phyloP scores from a whole-genome alignment of 306 rosid genomes.

The Cucurbita maxima region DNA sequence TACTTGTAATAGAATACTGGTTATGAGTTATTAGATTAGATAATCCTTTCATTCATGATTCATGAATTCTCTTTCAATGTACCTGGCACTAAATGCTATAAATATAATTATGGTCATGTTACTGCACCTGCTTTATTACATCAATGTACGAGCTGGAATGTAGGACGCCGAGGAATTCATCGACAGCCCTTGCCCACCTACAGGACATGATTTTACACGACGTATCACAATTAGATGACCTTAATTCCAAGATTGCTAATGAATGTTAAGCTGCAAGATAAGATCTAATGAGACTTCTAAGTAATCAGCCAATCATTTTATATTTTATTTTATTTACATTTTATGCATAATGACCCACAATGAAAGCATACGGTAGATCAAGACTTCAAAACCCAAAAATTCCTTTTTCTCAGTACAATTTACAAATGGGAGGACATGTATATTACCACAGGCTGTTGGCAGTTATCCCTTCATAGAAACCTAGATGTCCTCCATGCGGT shows the following conservation, averaged over 20 bases:
- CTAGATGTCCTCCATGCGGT: slow-evolving; percentile 10
- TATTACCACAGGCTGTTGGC: slow-evolving; percentile 10
- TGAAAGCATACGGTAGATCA: not conserved
- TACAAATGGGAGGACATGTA: not conserved
- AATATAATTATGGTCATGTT: not conserved
- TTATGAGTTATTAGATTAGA: not conserved
- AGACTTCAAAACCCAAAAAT: not conserved
- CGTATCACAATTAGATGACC: not conserved
- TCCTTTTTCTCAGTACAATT: not conserved
- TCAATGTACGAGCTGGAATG: slow-evolving; percentile 46
- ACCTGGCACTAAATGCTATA: not conserved
- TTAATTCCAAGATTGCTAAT: not conserved
- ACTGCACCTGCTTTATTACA: slow-evolving; percentile 55
- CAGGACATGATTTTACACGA: slow-evolving; percentile 6
- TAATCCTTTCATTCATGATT: not conserved
- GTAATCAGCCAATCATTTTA: not conserved
- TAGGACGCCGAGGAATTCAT: slow-evolving; percentile 53
- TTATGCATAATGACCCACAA: not conserved
- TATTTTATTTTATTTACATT: not conserved
- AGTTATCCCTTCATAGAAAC: slow-evolving; percentile 8
- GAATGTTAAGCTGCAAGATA: not conserved
- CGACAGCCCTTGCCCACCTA: slow-evolving; percentile 86
- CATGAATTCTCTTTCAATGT: not conserved
- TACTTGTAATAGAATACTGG: not conserved
- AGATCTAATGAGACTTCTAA: not conserved